Evolutionary conservation across 768 basidiomycete species (phyloP).

Genomic region (Russula vinacea): DNA sequence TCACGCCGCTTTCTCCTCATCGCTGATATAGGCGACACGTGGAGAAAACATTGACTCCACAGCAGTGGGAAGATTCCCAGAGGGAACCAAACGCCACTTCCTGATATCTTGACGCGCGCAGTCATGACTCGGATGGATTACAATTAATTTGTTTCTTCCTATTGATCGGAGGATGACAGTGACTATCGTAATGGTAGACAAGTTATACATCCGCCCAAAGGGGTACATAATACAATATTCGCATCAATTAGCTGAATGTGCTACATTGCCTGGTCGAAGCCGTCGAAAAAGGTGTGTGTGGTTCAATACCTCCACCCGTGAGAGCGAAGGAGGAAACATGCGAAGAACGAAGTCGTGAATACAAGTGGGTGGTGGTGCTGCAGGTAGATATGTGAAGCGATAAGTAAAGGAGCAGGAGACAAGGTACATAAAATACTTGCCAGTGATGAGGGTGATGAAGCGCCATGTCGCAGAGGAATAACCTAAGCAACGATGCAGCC

Average conservation of each 20-base stretch:
- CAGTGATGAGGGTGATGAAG: neutral
- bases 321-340: neutral
- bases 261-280: neutral
- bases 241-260: neutral
- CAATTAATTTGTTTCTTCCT: neutral
- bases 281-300: neutral
- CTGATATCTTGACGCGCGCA: neutral
- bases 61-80: slow-evolving; percentile 56
- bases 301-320: neutral
- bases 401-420: neutral
- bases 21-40: neutral
- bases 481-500: slow-evolving; percentile 13
- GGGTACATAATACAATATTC: slow-evolving; percentile 3
- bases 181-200: slow-evolving; percentile 3
- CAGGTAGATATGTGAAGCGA: neutral
- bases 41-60: slow-evolving; percentile 72
- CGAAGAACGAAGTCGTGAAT: neutral
- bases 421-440: neutral
- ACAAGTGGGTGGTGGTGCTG: neutral
- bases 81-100: slow-evolving; percentile 30
- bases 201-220: slow-evolving; percentile 3
- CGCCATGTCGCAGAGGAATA: neutral
- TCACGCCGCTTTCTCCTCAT: neutral
- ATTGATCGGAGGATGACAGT: slow-evolving; percentile 3
- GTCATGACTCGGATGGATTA: neutral